Base-by-base conservation (phyloP, 441 rosid genomes). In the Euphorbia celastroides region DNA sequence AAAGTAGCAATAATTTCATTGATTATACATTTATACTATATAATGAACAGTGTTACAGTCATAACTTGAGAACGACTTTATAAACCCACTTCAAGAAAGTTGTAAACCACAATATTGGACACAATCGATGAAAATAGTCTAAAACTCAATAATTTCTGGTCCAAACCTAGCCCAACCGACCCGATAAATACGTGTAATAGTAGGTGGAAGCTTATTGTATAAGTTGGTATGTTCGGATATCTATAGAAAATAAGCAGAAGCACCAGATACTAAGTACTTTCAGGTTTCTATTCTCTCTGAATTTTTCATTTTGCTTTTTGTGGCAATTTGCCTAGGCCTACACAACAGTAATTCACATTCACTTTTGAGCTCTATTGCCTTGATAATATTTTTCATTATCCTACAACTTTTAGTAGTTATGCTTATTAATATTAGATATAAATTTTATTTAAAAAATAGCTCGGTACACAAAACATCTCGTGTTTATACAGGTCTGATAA, bases 241-340 rank as follows among this genome's bases (percentile, higher is more conserved):
- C 4, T 4, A 34, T n/a, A 34, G 71, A n/a, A 50, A n/a, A 59
- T 38, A 63, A 51, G 2, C 67, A 68, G 62, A 65, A 69, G 82
- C 81, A 81, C 79, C 82, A 52, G 84, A 81, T 78, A 74, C 82
- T 66, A 30, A 0, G 67, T 57, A 66, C 74, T 48, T 68, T 74
- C 78, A 61, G 6, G 56, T 55, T 28, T 14, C 17, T 28, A 26
- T 64, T 46, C 27, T 23, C 6, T 57, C 54, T 52, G 60, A 17
- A 70, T 54, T 57, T 17, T 65, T 69, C 65, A 68, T 41, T 44
- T 44, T 44, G 14, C 69, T 62, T 74, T 79, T 72, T 64, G 75
- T 27, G 79, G 67, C 62, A 70, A 73, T 67, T 70, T 56, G 64
- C 62, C 38, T 34, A 34, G 4, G 38, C 38, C 38, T 34, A 34